These are phyloP conservation scores for Fusarium hostae DNA, from an alignment of 2,329 filamentous ascomycete species.

Conservation along the genomic window DNA sequence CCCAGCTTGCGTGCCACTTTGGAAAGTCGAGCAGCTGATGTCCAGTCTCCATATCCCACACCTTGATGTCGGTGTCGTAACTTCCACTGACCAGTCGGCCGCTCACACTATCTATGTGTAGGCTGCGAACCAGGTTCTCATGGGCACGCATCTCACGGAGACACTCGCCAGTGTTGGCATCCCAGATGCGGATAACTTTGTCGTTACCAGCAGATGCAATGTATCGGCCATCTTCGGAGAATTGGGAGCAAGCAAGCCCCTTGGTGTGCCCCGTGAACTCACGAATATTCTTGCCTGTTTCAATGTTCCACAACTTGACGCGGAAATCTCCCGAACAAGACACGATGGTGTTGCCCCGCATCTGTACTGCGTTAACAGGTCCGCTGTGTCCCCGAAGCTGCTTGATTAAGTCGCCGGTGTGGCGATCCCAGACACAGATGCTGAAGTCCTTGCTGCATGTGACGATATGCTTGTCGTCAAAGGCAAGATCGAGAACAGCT, in stretches of 20 bases:
- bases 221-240: conserved; percentile 92
- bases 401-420: conserved; percentile 78
- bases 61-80: conserved; percentile 95
- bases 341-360: conserved; percentile 91
- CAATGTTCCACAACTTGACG: conserved; percentile 95
- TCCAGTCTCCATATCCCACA: conserved; percentile 88
- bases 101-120: conserved; percentile 90
- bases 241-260: conserved; percentile 94
- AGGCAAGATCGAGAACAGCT: conserved; percentile 92
- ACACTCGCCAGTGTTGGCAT: conserved; percentile 88
- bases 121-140: conserved; percentile 83
- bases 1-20: conserved; percentile 97
- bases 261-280: conserved; percentile 92
- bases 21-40: conserved; percentile 84
- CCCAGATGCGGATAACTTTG: conserved; percentile 94
- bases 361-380: conserved; percentile 95
- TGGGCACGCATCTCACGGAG: conserved; percentile 85
- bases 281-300: conserved; percentile 86
- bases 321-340: conserved; percentile 93
- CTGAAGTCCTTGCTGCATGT: conserved; percentile 96
- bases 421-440: conserved; percentile 94
- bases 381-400: conserved; percentile 87
- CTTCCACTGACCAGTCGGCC: conserved; percentile 89
- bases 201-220: conserved; percentile 96
- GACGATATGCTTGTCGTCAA: conserved; percentile 91